Evolutionary conservation across 768 basidiomycete species (phyloP).

Genomic region (Hypsizygus marmoreus): DNA sequence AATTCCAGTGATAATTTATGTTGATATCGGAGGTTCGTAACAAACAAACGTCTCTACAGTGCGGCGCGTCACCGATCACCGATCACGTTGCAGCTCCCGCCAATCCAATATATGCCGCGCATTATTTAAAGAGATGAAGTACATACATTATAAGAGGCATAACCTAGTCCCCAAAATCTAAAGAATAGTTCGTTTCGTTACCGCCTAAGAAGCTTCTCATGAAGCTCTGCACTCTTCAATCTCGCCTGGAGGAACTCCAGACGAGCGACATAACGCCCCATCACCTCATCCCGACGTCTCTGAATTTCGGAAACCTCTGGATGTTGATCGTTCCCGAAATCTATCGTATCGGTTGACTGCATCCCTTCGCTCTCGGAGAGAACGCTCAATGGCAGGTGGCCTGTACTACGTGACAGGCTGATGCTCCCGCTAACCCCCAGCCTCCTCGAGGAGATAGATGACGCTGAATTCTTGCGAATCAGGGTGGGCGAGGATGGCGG

Average conservation of each 20-base stretch:
- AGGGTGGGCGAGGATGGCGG: conserved; percentile 26
- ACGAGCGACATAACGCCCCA: conserved; percentile 66
- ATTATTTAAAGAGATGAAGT: too few relatives aligned
- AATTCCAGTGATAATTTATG: too few relatives aligned
- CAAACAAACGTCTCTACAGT: too few relatives aligned
- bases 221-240: conserved; percentile 75
- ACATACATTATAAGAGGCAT: too few relatives aligned
- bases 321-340: conserved; percentile 26
- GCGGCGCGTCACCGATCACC: too few relatives aligned
- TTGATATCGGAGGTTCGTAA: too few relatives aligned
- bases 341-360: conserved; percentile 23
- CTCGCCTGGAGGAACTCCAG: conserved; percentile 76
- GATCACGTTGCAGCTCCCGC: too few relatives aligned
- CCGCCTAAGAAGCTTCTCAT: conserved; percentile 45
- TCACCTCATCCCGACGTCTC: conserved; percentile 63
- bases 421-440: conserved; percentile 39
- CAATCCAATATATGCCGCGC: too few relatives aligned
- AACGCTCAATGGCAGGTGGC: conserved; percentile 40
- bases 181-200: too few relatives aligned
- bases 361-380: conserved; percentile 20
- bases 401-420: conserved; percentile 40
- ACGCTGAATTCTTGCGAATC: conserved; percentile 48
- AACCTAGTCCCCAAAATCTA: too few relatives aligned
- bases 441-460: conserved; percentile 52
- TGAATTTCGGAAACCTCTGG: conserved; percentile 64